These are phyloP conservation scores for Lolium multiflorum DNA, from an alignment of 176 grass and related monocot species.

Conservation along the genomic window DNA sequence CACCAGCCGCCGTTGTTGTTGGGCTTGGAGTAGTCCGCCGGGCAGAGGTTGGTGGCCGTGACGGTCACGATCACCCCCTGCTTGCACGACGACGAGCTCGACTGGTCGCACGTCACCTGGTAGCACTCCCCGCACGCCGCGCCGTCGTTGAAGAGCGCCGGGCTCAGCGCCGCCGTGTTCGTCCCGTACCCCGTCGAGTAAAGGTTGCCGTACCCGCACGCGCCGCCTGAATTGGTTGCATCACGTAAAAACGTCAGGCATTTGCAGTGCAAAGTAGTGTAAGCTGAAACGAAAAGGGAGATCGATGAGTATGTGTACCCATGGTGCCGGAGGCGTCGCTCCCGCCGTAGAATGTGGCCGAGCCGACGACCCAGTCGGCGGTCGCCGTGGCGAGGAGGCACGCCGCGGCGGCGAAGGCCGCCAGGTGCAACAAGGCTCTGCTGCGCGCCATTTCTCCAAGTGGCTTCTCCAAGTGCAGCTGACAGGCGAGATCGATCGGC, in stretches of 20 bases:
- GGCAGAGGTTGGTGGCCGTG: constrained; percentile 92
- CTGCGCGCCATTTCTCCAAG: constrained; percentile 35
- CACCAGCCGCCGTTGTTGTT: constrained; percentile 82
- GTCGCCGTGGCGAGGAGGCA: constrained; percentile 35
- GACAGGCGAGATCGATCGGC: neutral
- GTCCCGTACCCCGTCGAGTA: constrained; percentile 83
- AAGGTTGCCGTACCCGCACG: constrained; percentile 82
- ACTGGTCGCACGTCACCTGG: constrained; percentile 57
- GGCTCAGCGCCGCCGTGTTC: constrained; percentile 78
- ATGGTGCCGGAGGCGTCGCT: constrained; percentile 73
- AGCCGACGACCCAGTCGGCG: neutral
- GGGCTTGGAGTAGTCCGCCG: constrained; percentile 57
- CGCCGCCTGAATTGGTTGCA: constrained; percentile 52
- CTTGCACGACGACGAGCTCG: constrained; percentile 46
- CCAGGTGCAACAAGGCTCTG: neutral
- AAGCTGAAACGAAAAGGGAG: too few relatives aligned
- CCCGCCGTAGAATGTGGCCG: constrained; percentile 78
- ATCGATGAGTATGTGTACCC: constrained; percentile 40
- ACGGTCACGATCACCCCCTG: constrained; percentile 53
- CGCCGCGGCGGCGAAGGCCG: constrained; percentile 16
- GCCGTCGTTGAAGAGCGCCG: constrained; percentile 65
- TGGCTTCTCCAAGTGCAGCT: neutral
- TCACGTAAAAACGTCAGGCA: neutral
- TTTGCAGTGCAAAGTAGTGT: too few relatives aligned
- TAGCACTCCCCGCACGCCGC: constrained; percentile 83